A percentile compares a stretch with the other conserved stretches of the same genome.
These are phyloP conservation scores for Hypholoma sublateritium DNA, from an alignment of 768 basidiomycete species.

Conservation along the genomic window DNA sequence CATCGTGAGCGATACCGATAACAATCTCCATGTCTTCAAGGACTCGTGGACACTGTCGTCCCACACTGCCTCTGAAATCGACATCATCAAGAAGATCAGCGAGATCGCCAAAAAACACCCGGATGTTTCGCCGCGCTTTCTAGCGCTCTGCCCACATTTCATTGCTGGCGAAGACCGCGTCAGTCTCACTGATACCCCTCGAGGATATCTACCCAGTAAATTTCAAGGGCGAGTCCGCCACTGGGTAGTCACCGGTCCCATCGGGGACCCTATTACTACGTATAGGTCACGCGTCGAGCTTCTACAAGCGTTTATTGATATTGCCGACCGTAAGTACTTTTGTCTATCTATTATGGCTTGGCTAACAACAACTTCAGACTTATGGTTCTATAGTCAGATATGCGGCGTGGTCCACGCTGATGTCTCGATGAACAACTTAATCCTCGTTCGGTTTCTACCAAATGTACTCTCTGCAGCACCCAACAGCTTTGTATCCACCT, in stretches of 20 bases:
- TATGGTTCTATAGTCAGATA: no score
- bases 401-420: no score
- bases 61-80: constrained; percentile 4
- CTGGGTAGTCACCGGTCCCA: neutral
- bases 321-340: no score
- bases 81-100: neutral
- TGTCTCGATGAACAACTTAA: no score
- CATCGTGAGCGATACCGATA: constrained; percentile 1
- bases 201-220: neutral
- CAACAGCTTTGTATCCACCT: neutral
- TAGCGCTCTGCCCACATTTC: neutral
- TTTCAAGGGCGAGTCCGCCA: neutral
- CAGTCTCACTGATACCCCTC: neutral
- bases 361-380: no score
- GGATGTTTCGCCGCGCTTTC: neutral
- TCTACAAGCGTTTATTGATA: no score
- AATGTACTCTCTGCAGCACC: no score
- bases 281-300: no score
- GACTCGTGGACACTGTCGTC: constrained; percentile 5
- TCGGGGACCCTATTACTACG: no score
- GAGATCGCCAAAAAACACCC: neutral
- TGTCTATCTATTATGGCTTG: no score
- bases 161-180: neutral
- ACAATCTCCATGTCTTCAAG: constrained; percentile 1
- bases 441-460: no score